Base-by-base conservation (phyloP, 805 yeast genomes). In the Yueomyces sinensis region DNA sequence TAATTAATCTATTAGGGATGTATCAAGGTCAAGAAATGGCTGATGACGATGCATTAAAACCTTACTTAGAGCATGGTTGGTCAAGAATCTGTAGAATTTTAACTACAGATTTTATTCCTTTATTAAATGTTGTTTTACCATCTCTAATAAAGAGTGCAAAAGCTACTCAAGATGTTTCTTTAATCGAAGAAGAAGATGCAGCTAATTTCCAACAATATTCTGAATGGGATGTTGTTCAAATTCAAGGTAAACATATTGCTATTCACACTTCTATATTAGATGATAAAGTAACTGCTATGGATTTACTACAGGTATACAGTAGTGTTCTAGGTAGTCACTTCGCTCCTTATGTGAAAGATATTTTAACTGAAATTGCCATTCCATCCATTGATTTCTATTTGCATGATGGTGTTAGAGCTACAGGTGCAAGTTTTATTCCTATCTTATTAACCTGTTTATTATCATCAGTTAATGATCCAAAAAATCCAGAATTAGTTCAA, bases 21-120 rank as follows among this genome's bases (percentile, higher is more conserved):
- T 76, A 87, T 41, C 97, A 91, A 61, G 65, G 67, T 36, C 58
- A 66, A 19, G 61, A 65, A 4, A 52, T 63, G 22, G 72, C 68
- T 37, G 76, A 63, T 34, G 96, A 87, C 51, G 96, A 87, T 52
- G 94, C 95, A 13, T 79, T 91, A 14, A 81, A 73, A 46, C 70
- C 82, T 32, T 87, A 83, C 47, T 66, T 91, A 43, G 94, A 84
- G 46, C 94, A 83, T 54, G 95, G 94, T 31, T 91, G 98, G 98
- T 84, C 91, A 36, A 74, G 97, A 49, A 70, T 91, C 31, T 91
- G 98, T 54, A 71, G 80, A 45, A 73, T 89, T 34, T 65, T 89
- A 28, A 94, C 95, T 17, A 69, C 68, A 39, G 94, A 84, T 31
- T 91, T 91, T 54, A 59, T 83, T 40, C 95, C 95, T 13, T 79